Base-by-base conservation (phyloP, 495 filamentous ascomycete genomes). In the Penicillium robsamsonii region DNA sequence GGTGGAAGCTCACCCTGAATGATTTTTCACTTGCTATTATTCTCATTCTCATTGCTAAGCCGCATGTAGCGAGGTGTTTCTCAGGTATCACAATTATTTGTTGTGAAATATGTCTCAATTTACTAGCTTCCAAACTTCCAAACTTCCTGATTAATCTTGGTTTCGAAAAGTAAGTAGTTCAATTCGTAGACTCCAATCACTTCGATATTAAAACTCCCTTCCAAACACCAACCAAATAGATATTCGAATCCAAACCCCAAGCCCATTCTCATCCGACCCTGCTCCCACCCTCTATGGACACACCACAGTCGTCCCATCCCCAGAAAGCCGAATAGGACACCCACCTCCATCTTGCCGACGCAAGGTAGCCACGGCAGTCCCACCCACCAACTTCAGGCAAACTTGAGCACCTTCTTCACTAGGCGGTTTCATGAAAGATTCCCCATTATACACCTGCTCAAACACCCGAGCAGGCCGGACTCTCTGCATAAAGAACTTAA, bases 1-100 rank as follows among this genome's bases (percentile, higher is more conserved):
- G 38, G 87, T 96, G 53, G 81, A 89, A 71, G 85, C 86, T 7
- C 73, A 77, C 22, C 89, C 92, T 22, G 70, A 62, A 29, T 59
- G 63, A 75, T 46, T 68, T 56, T 58, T 25, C 24, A 56, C 10
- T 35, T 46, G 7, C 15, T 30, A 4, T 46, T 56, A 4, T 40
- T 43, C 22, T 22, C 22, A 22, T 33, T 56, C 31, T 22, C 10
- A 27, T 41, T 48, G 48, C 25, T 30, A 25, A 30, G n/a, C 43
- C 27, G 43, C 68, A 63, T 70, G 37, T 50, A 69, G 67, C 66
- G 57, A 51, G 57, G 59, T 62, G 59, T 63, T 63, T 47, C 7
- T 9, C 10, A 17, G 20, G 20, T 45, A 44, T 35, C 15, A 2
- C 18, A 35, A 12, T 11, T 25, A 2, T 18, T 45, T 9, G 18